phyloP scores from a whole-genome alignment of 805 yeast species.

The Starmerella floricola region DNA sequence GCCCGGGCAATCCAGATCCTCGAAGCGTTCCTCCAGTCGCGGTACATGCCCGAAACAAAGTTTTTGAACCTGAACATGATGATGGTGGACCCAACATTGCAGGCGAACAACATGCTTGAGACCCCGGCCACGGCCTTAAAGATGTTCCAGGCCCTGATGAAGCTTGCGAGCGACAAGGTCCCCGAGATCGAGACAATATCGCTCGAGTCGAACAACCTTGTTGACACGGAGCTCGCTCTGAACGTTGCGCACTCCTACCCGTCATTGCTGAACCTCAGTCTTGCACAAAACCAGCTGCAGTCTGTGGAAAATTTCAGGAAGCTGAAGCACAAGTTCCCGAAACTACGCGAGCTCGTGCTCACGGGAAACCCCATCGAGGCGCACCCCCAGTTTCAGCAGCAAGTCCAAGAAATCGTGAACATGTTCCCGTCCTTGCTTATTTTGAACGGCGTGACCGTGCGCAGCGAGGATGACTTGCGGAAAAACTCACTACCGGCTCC shows the following conservation, averaged over 20 bases:
- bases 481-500: constrained; percentile 27
- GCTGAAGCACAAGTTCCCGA: constrained; percentile 65
- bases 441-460: constrained; percentile 62
- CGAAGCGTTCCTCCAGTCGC: constrained; percentile 44
- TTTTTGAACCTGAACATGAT: constrained; percentile 60
- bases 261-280: constrained; percentile 58
- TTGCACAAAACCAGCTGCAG: constrained; percentile 60
- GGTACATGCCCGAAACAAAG: constrained; percentile 55
- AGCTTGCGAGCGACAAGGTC: constrained; percentile 49
- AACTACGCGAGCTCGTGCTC: constrained; percentile 64
- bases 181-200: constrained; percentile 51
- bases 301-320: constrained; percentile 50
- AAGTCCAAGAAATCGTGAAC: constrained; percentile 42
- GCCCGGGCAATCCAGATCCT: constrained; percentile 47
- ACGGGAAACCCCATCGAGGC: constrained; percentile 59
- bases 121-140: constrained; percentile 54
- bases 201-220: constrained; percentile 40
- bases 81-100: constrained; percentile 49
- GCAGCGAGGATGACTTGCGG: constrained; percentile 55
- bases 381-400: constrained; percentile 37
- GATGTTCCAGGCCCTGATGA: constrained; percentile 82
- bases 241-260: constrained; percentile 69
- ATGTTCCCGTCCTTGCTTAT: constrained; percentile 70
- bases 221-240: constrained; percentile 47
- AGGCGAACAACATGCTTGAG: constrained; percentile 51